Percentiles rank a stretch among this genome's conserved stretches.
These are phyloP conservation scores for Litchi chinensis DNA, from an alignment of 345 rosid species.

Conservation along the genomic window DNA sequence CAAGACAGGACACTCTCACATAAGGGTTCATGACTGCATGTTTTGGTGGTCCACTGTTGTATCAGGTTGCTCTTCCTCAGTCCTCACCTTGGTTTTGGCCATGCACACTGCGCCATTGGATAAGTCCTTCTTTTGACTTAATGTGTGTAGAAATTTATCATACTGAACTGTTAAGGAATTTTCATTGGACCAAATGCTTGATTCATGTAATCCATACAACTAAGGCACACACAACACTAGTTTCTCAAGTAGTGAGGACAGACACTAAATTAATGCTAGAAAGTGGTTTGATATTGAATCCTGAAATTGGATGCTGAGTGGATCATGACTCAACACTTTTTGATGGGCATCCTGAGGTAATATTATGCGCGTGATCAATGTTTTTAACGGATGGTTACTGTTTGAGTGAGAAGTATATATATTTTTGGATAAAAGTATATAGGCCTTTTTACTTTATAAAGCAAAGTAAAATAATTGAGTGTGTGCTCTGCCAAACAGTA, in stretches of 20 bases:
- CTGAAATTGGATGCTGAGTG: conserved; percentile 7
- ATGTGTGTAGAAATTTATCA: no score
- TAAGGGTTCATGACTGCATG: background rate
- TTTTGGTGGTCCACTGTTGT: background rate
- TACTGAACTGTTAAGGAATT: no score
- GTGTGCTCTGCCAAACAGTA: background rate
- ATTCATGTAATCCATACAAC: no score
- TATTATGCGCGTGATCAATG: no score
- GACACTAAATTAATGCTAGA: background rate
- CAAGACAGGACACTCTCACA: background rate
- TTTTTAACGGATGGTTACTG: background rate
- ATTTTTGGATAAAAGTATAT: background rate
- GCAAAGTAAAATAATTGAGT: conserved; percentile 8
- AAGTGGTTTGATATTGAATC: background rate
- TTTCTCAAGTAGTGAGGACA: background rate
- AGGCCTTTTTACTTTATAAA: background rate
- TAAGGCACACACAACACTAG: no score
- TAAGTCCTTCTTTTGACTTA: background rate
- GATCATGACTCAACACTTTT: background rate
- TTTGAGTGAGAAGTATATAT: background rate
- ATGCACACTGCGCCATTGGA: background rate
- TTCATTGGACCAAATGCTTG: no score
- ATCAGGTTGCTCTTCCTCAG: background rate
- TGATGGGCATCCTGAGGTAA: no score
- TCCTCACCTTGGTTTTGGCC: background rate